Conservation (phyloP, 2,329 filamentous ascomycete species). For the Fusarium keratoplasticum region DNA sequence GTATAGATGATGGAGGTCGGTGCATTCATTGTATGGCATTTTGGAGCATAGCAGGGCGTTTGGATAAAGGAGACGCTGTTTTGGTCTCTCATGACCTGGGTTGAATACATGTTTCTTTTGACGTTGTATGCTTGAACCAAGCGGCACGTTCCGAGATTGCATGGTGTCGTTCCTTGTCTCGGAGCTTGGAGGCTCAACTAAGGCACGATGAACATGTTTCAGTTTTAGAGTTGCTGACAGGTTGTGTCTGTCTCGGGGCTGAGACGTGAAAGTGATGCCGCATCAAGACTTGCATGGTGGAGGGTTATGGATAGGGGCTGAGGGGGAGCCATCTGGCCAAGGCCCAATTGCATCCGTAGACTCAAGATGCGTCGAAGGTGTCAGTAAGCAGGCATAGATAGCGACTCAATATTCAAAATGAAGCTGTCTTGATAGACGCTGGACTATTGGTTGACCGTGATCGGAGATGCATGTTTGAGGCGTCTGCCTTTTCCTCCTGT, state of each 20-base stretch:
- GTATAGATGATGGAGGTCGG: conserved; percentile 15
- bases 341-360: neutral
- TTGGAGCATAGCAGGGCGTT: conserved; percentile 30
- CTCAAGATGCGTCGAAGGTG: neutral
- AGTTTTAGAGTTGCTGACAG: neutral
- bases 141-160: conserved; percentile 11
- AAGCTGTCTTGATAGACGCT: neutral
- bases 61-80: conserved; percentile 18
- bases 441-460: neutral
- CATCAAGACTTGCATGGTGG: neutral
- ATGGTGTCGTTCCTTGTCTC: conserved; percentile 14
- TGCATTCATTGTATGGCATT: conserved; percentile 17
- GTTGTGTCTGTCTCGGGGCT: neutral
- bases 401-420: neutral
- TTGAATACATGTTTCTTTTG: conserved; percentile 3
- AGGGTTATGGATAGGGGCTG: neutral
- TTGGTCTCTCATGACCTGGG: conserved; percentile 20
- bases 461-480: neutral
- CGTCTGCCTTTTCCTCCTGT: neutral
- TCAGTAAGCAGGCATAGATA: neutral
- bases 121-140: neutral
- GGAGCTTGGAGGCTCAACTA: conserved; percentile 16
- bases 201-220: neutral
- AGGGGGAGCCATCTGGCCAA: neutral
- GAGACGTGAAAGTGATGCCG: neutral